Conservation (phyloP, 192 early-diverging fungal species). For the Pilaira anomala region DNA sequence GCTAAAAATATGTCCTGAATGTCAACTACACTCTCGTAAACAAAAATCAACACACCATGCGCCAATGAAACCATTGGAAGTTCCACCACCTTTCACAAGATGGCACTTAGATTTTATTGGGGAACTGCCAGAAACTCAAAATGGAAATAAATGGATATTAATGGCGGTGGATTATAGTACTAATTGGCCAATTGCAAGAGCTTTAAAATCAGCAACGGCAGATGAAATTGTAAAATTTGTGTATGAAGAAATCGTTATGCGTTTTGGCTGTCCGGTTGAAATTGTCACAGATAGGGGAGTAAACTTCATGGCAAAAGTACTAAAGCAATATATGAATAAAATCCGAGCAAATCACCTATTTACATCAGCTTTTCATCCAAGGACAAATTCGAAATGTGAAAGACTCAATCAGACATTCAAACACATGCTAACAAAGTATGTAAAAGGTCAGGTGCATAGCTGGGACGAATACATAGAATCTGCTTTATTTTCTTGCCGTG, state of each 20-base stretch:
- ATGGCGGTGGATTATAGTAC: constrained; percentile 27
- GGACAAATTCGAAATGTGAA: constrained; percentile 21
- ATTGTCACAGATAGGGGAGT: constrained; percentile 25
- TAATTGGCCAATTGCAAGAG: constrained; percentile 24
- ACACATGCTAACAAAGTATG: not conserved
- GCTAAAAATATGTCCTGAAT: not conserved
- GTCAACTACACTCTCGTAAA: not conserved
- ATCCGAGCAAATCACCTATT: constrained; percentile 8
- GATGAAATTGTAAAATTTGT: constrained; percentile 19
- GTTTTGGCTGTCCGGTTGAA: constrained; percentile 20
- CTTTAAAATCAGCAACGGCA: constrained; percentile 7
- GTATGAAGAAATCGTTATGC: constrained; percentile 30
- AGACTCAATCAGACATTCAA: constrained; percentile 16
- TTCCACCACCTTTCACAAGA: no score
- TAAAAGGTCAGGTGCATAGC: not conserved
- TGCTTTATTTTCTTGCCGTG: constrained; percentile 22
- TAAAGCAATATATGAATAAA: constrained; percentile 2
- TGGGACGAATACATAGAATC: constrained; percentile 23
- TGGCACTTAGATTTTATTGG: constrained; percentile 13
- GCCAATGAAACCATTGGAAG: not conserved
- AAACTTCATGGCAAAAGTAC: constrained; percentile 20
- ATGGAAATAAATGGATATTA: constrained; percentile 17
- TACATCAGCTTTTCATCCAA: constrained; percentile 16
- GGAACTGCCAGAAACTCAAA: not conserved
- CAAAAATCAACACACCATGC: not conserved